A percentile compares a stretch with the other conserved stretches of the same genome.
Evolutionary conservation across 2,329 filamentous ascomycete genomes (phyloP).

Genomic region (Sporothrix brunneoviolacea): DNA sequence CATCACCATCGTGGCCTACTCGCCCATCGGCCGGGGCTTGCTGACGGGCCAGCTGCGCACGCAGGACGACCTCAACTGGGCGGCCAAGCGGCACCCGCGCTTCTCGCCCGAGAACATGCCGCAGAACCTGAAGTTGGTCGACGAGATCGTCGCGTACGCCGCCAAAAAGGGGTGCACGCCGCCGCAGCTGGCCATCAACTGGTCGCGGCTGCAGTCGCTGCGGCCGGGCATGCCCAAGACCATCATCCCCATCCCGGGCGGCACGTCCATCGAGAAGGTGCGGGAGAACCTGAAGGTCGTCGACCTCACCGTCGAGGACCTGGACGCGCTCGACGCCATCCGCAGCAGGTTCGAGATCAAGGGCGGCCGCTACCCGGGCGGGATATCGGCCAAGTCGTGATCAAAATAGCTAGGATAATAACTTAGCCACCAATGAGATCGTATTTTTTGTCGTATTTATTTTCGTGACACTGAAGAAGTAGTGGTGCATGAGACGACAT

Average conservation of each 20-base stretch:
- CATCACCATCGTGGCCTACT: constrained; percentile 50
- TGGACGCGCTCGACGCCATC: constrained; percentile 30
- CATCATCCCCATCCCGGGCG: constrained; percentile 41
- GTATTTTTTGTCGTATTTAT: no score
- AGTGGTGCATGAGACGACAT: no score
- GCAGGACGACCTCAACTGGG: constrained; percentile 1
- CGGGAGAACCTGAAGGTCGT: constrained; percentile 40
- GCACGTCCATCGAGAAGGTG: constrained; percentile 35
- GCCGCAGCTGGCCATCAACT: constrained; percentile 49
- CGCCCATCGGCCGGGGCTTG: constrained; percentile 45
- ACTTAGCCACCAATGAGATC: no score
- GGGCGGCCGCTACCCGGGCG: constrained; percentile 15
- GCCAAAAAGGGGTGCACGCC: constrained; percentile 41
- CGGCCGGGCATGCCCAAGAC: constrained; percentile 32
- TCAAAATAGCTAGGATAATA: no score
- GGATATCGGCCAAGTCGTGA: constrained; percentile 2
- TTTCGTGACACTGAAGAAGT: no score
- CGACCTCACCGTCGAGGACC: constrained; percentile 30
- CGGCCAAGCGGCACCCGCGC: constrained; percentile 30
- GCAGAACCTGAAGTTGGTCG: constrained; percentile 44
- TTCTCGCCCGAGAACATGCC: constrained; percentile 45
- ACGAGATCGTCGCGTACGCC: constrained; percentile 39
- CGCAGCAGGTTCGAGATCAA: constrained; percentile 11
- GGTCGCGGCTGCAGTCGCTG: constrained; percentile 41
- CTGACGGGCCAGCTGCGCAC: constrained; percentile 4